Evolutionary conservation across 1,284 basidiomycete genomes (phyloP), one percentile per base, ranked within the genome.

Genomic region (Bondarzewia mesenterica): DNA sequence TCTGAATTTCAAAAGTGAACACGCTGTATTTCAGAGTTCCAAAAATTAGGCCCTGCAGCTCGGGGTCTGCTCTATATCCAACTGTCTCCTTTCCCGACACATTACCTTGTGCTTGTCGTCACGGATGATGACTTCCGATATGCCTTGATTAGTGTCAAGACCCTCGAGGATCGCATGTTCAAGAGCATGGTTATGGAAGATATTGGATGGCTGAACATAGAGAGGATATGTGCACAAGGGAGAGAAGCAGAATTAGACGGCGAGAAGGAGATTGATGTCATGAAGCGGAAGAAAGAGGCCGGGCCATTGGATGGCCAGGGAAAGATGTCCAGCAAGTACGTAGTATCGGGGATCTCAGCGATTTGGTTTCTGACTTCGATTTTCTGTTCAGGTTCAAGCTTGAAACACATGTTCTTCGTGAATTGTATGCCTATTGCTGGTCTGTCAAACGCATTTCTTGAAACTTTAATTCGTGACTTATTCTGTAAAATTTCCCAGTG

Each of bases 391-490:
- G 86, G 35, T 87, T 88, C 61, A 71, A 78, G 50, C 63, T 91
- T 22, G 79, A 84, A 47, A 81, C 80, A 0, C 78, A 82, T 54
- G 75, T 81, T 7, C 63, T 92, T 20, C 70, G 83, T 47, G 83
- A 87, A 55, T 64, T 91, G 5, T 89, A 90, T 58, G 82, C 78
- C 25, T 90, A 89, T 60, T 89, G 85, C 66, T 85, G 85, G 87
- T 89, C 55, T 53, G 75, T 52, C 21, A 27, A 15, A n/a, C 21
- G n/a, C 16, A 35, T 25, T 29, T 27, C 46, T 16, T 42, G 21
- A 43, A 21, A 46, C 43, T 25, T n/a, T 22, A 15, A n/a, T 8
- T 29, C 23, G 4, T 42, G 48, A 18, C 27, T 1, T 14, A 4
- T 7, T 16, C 12, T 21, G 10, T 46, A 10, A 14, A 16, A 7